Evolutionary conservation across 2,329 filamentous ascomycete genomes (phyloP).

Genomic region (Ustilaginoidea virens): DNA sequence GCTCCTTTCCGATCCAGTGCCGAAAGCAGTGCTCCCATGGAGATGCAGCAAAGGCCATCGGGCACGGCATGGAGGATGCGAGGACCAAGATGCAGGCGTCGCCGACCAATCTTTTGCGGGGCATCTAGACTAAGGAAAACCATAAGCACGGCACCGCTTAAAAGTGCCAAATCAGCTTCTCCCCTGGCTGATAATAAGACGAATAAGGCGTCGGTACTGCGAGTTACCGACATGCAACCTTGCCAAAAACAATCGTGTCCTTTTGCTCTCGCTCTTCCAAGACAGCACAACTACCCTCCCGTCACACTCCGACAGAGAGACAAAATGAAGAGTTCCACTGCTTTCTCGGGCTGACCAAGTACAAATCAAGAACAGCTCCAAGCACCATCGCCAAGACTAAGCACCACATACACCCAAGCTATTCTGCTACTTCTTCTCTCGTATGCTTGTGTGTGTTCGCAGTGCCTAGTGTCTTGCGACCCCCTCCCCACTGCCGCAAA

Average conservation of each 20-base stretch:
- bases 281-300: too few relatives aligned
- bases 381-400: not conserved
- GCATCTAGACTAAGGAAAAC: constrained; percentile 8
- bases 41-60: constrained; percentile 14
- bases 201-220: constrained; percentile 7
- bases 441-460: constrained; percentile 6
- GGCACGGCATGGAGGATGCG: constrained; percentile 11
- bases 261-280: too few relatives aligned
- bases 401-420: constrained; percentile 1
- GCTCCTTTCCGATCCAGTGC: constrained; percentile 18
- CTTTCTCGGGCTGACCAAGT: too few relatives aligned
- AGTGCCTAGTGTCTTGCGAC: too few relatives aligned
- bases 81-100: constrained; percentile 5
- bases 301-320: too few relatives aligned
- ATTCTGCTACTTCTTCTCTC: constrained; percentile 5
- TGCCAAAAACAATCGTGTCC: too few relatives aligned
- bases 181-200: constrained; percentile 5
- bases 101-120: constrained; percentile 8
- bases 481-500: constrained; percentile 9
- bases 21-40: constrained; percentile 16
- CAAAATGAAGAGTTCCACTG: too few relatives aligned
- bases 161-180: constrained; percentile 2
- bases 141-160: constrained; percentile 7
- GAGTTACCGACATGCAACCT: too few relatives aligned
- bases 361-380: not conserved